Percentiles rank a stretch among this genome's conserved stretches.
phyloP scores from a whole-genome alignment of 208 protist species.

The Strigomonas oncopelti region DNA sequence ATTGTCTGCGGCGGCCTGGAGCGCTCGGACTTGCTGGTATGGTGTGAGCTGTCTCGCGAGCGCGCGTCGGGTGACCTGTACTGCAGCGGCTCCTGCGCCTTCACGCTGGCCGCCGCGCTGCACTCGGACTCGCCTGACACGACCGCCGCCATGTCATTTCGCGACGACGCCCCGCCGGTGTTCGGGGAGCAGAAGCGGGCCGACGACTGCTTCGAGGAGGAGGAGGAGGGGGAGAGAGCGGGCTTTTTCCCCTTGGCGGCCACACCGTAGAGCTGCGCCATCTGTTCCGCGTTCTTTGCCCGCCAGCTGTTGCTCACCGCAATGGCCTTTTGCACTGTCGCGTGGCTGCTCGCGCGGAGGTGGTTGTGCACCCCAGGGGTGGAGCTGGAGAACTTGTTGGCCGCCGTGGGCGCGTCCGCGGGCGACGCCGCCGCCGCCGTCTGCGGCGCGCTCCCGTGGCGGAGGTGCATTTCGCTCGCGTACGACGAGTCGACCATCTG shows the following conservation, averaged over 20 bases:
- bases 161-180: not conserved
- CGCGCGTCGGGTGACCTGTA: not conserved
- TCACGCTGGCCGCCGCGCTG: not conserved
- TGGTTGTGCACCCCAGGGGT: not conserved
- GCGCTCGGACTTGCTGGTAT: not conserved
- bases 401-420: not conserved
- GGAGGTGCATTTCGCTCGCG: not conserved
- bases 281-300: slow-evolving; percentile 1
- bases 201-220: not conserved
- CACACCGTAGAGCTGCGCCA: slow-evolving; percentile 6
- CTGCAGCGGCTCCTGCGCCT: not conserved
- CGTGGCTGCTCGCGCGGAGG: not conserved
- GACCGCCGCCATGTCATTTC: not conserved
- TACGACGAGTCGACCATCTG: too few species aligned
- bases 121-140: not conserved
- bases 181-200: not conserved
- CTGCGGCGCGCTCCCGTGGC: too few species aligned
- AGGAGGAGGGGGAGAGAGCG: not conserved
- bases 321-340: not conserved
- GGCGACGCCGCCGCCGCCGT: not conserved
- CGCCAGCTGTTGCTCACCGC: not conserved
- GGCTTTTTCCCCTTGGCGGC: not conserved
- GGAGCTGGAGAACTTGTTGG: not conserved
- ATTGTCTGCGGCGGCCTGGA: not conserved
- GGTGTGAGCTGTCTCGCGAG: not conserved